Conservation (phyloP, 2,329 filamentous ascomycete species). For the Cladophialophora exuberans region DNA sequence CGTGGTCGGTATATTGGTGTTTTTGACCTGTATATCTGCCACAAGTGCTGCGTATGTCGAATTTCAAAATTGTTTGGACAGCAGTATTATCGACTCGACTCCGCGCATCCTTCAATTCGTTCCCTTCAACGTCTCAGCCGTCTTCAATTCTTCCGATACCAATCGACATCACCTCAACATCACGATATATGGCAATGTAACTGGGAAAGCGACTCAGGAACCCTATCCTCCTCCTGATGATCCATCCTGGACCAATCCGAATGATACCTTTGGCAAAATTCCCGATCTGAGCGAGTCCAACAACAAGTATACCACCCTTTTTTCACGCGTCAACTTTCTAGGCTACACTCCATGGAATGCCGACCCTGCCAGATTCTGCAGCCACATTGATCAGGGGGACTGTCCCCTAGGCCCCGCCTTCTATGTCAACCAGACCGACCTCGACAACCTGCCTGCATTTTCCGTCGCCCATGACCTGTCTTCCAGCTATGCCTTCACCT, state of each 20-base stretch:
- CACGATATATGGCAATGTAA: constrained; percentile 89
- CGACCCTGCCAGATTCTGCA: constrained; percentile 67
- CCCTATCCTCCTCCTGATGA: constrained; percentile 63
- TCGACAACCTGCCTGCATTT: constrained; percentile 67
- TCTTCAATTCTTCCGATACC: constrained; percentile 64
- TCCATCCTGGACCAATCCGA: constrained; percentile 64
- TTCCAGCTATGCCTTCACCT: constrained; percentile 84
- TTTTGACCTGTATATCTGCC: constrained; percentile 2
- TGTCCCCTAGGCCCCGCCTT: constrained; percentile 82
- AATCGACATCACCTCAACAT: constrained; percentile 70
- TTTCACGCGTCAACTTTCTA: constrained; percentile 71
- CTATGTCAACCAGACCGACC: constrained; percentile 56
- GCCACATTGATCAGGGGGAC: constrained; percentile 54
- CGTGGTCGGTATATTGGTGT: constrained; percentile 4
- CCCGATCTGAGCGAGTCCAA: constrained; percentile 61
- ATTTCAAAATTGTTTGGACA: constrained; percentile 80
- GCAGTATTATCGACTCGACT: constrained; percentile 60
- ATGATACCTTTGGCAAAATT: constrained; percentile 75
- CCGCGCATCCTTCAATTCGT: constrained; percentile 75
- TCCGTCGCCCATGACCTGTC: constrained; percentile 73
- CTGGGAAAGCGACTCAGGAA: constrained; percentile 65
- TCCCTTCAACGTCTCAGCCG: constrained; percentile 73
- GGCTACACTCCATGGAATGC: constrained; percentile 71
- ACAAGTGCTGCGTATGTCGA: constrained; percentile 66
- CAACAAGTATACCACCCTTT: constrained; percentile 72